phyloP scores from a whole-genome alignment of 2,329 filamentous ascomycete genomes.

The Talaromyces sp. region DNA sequence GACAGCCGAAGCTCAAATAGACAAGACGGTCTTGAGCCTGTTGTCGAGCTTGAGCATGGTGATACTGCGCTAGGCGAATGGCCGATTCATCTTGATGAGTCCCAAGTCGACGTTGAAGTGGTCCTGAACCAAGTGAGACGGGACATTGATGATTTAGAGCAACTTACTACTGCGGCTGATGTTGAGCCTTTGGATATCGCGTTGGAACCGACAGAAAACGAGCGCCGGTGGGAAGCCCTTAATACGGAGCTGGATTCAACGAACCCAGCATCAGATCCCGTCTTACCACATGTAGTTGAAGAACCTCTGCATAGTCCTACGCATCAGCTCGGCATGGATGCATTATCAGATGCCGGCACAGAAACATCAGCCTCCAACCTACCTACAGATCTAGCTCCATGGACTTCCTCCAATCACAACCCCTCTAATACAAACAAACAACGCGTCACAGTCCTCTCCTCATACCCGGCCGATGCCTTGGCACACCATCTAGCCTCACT shows the following conservation, averaged over 20 bases:
- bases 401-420: neutral
- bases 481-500: slow-evolving; percentile 43
- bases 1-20: slow-evolving; percentile 35
- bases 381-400: neutral
- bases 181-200: neutral
- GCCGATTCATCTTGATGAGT: slow-evolving; percentile 5
- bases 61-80: neutral
- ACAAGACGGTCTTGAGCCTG: slow-evolving; percentile 16
- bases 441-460: slow-evolving; percentile 45
- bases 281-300: slow-evolving; percentile 35
- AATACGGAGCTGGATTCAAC: slow-evolving; percentile 20
- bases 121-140: slow-evolving; percentile 22
- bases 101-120: neutral
- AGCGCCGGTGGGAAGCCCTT: slow-evolving; percentile 17
- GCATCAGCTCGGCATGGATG: slow-evolving; percentile 9
- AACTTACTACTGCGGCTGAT: neutral
- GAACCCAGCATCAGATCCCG: slow-evolving; percentile 16
- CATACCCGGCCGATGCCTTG: slow-evolving; percentile 43
- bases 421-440: slow-evolving; percentile 24
- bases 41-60: slow-evolving; percentile 9
- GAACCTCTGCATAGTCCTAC: slow-evolving; percentile 29
- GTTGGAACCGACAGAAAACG: slow-evolving; percentile 14
- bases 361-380: neutral
- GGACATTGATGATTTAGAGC: neutral
- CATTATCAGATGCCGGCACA: slow-evolving; percentile 10